Percentiles rank a stretch among this genome's conserved stretches.
Conservation (phyloP, 2,329 filamentous ascomycete genomes). For the Aspergillus bombycis region DNA sequence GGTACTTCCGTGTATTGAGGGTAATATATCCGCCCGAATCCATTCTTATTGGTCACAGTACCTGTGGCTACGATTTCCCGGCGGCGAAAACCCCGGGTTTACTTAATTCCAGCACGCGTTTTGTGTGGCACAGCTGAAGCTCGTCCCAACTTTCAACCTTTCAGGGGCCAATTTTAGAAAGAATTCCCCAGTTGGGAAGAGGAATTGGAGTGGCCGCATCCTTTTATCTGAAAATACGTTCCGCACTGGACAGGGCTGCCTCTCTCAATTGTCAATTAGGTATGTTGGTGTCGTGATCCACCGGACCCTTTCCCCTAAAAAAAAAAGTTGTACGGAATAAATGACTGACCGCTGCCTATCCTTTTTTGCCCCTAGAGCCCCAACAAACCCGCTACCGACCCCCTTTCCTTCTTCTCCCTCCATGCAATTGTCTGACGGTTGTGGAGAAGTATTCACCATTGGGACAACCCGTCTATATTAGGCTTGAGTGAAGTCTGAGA, state of each 20-base stretch:
- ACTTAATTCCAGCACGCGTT: constrained; percentile 12
- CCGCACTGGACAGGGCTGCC: not conserved
- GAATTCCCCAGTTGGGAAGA: not conserved
- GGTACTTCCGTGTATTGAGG: not conserved
- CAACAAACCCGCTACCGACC: constrained; percentile 10
- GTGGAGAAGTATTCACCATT: not conserved
- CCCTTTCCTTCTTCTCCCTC: constrained; percentile 3
- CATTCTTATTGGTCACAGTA: not conserved
- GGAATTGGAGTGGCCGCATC: not conserved
- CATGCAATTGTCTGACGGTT: constrained; percentile 14
- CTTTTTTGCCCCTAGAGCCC: constrained; percentile 5
- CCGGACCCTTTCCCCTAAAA: not conserved
- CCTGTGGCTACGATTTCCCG: not conserved
- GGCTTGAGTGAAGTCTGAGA: constrained; percentile 6
- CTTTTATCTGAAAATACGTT: not conserved
- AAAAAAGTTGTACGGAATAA: constrained; percentile 4
- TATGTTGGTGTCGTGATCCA: not conserved
- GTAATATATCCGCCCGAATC: not conserved
- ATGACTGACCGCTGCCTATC: constrained; percentile 3
- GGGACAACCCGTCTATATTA: not conserved
- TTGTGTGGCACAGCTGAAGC: not conserved
- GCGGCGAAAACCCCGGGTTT: constrained; percentile 7
- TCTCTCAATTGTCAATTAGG: not conserved
- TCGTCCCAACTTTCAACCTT: not conserved
- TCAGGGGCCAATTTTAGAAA: constrained; percentile 8